phyloP scores from a whole-genome alignment of 805 yeast genomes.

The Wickerhamomyces canadensis region DNA sequence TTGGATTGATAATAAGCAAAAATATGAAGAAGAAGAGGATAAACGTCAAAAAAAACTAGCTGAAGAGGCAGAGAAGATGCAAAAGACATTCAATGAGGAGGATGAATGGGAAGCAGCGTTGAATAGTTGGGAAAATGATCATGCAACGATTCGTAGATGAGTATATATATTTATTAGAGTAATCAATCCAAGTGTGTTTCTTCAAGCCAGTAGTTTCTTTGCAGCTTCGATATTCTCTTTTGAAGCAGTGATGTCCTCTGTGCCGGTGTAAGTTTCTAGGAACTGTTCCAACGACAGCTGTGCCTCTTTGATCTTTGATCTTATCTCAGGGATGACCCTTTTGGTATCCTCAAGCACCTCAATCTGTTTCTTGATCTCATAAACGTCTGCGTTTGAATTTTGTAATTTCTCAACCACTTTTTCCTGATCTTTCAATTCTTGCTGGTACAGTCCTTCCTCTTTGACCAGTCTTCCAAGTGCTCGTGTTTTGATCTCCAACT shows the following conservation, averaged over 20 bases:
- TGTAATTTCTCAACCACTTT: slow-evolving; percentile 42
- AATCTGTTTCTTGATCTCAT: slow-evolving; percentile 53
- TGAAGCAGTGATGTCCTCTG: slow-evolving; percentile 27
- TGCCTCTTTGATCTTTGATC: slow-evolving; percentile 36
- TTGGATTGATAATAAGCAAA: slow-evolving; percentile 84
- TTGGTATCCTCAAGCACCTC: slow-evolving; percentile 52
- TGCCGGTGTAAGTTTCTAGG: slow-evolving; percentile 31
- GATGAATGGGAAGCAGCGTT: slow-evolving; percentile 69
- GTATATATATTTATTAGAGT: not conserved
- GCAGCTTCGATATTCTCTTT: slow-evolving; percentile 23
- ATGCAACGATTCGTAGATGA: slow-evolving; percentile 23
- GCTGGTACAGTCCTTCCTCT: slow-evolving; percentile 56
- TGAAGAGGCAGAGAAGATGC: slow-evolving; percentile 35
- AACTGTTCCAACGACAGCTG: slow-evolving; percentile 33
- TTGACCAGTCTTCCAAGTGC: slow-evolving; percentile 66
- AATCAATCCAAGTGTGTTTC: not conserved
- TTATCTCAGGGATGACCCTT: slow-evolving; percentile 44
- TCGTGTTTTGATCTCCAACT: slow-evolving; percentile 61
- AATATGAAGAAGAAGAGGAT: slow-evolving; percentile 62
- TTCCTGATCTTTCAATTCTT: slow-evolving; percentile 53
- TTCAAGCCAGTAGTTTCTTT: slow-evolving; percentile 16
- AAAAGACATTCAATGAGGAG: slow-evolving; percentile 46
- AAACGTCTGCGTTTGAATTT: slow-evolving; percentile 47
- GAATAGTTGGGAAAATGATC: slow-evolving; percentile 50
- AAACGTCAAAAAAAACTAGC: slow-evolving; percentile 37